Evolutionary conservation across 768 basidiomycete genomes (phyloP).

Genomic region (Suillus sp.): DNA sequence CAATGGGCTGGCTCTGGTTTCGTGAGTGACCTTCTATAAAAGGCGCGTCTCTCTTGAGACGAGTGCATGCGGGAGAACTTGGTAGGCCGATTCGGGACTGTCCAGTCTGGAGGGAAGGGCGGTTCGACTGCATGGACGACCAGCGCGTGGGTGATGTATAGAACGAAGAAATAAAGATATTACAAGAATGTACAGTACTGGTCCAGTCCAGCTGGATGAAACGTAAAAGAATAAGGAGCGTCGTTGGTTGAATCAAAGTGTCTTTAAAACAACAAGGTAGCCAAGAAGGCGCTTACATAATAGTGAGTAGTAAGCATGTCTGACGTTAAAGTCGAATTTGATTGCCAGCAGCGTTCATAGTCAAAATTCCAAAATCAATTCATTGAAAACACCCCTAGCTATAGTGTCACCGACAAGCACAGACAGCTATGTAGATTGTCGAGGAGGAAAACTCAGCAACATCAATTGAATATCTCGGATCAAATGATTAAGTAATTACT

Average conservation of each 20-base stretch:
- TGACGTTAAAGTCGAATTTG: neutral
- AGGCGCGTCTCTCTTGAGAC: conserved; percentile 5
- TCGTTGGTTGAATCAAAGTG: neutral
- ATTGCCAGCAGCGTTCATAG: neutral
- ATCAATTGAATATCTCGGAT: neutral
- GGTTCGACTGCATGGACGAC: conserved; percentile 11
- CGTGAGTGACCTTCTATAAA: conserved; percentile 11
- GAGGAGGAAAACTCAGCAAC: neutral
- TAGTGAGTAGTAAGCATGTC: neutral
- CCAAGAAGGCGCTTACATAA: neutral
- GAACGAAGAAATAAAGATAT: neutral
- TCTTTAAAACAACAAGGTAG: neutral
- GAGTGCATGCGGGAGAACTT: conserved; percentile 17
- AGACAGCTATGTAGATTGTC: neutral
- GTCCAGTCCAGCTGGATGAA: conserved; percentile 30
- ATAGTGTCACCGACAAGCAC: no score
- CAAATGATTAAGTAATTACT: neutral
- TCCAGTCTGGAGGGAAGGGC: conserved; percentile 1
- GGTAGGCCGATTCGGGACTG: conserved; percentile 15
- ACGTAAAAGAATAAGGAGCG: conserved; percentile 9
- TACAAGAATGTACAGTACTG: conserved; percentile 1
- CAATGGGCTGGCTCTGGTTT: conserved; percentile 4
- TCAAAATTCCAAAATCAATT: neutral
- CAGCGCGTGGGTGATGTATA: neutral
- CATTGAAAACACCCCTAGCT: neutral